Conservation (phyloP, 495 filamentous ascomycete genomes). For the Xylaria nigripes region DNA sequence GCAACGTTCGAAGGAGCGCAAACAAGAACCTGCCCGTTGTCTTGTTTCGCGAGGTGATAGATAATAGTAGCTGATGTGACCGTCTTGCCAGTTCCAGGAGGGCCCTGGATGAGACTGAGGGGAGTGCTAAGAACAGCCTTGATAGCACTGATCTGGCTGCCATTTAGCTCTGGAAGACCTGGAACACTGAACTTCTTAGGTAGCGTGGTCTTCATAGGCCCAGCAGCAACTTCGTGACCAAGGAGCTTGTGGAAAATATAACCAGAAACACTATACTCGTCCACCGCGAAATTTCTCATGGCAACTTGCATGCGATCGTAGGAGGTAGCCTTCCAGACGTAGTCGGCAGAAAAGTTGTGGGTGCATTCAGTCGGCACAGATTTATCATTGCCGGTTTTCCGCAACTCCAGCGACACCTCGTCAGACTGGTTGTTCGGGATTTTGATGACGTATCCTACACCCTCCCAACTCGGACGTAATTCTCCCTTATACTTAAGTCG, state of each 20-base stretch:
- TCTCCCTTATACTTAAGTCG: conserved; percentile 93
- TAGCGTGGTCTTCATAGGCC: conserved; percentile 93
- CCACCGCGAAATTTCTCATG: conserved; percentile 98
- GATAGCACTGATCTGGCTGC: conserved; percentile 92
- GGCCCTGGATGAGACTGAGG: conserved; percentile 91
- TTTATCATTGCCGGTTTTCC: conserved; percentile 68
- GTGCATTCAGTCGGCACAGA: conserved; percentile 95
- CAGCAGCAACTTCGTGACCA: conserved; percentile 90
- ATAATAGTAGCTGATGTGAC: conserved; percentile 99
- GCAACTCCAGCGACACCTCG: conserved; percentile 91
- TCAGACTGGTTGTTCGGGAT: conserved; percentile 99
- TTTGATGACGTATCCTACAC: conserved; percentile 98
- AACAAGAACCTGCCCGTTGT: conserved; percentile 88
- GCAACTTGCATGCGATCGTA: conserved; percentile 99
- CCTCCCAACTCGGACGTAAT: conserved; percentile 90
- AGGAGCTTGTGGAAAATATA: conserved; percentile 98
- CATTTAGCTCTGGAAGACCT: conserved; percentile 90
- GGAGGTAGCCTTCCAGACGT: conserved; percentile 98
- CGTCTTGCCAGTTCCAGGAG: conserved; percentile 95
- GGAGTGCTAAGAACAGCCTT: conserved; percentile 92
- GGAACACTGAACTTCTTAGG: conserved; percentile 96
- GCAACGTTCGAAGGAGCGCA: conserved; percentile 98
- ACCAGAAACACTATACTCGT: conserved; percentile 96
- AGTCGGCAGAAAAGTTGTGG: conserved; percentile 95
- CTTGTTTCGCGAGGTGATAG: conserved; percentile 93